Evolutionary conservation across 2,329 filamentous ascomycete genomes (phyloP).

Genomic region (Periconia macrospinosa): DNA sequence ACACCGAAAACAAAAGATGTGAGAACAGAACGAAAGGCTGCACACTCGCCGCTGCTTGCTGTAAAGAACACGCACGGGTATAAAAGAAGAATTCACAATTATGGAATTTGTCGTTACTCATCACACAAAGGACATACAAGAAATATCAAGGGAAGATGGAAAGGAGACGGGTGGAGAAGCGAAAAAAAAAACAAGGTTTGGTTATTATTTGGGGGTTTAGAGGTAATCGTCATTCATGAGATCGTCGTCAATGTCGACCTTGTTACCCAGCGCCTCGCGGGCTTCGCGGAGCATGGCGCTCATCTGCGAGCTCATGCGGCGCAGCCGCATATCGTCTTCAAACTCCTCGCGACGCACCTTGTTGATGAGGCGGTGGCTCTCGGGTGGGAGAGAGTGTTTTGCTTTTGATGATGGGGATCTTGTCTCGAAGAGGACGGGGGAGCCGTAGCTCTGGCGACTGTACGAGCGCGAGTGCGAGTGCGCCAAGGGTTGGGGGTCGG

Average conservation of each 20-base stretch:
- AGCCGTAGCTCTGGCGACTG: conserved; percentile 36
- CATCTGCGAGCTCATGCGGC: conserved; percentile 75
- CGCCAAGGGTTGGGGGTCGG: conserved; percentile 1
- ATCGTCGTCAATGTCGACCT: conserved; percentile 42
- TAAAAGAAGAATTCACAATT: too few relatives aligned
- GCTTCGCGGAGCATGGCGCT: conserved; percentile 88
- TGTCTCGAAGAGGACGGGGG: conserved; percentile 26
- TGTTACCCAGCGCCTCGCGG: conserved; percentile 73
- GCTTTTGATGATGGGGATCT: conserved; percentile 19
- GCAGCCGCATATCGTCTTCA: conserved; percentile 77
- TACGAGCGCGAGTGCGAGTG: conserved; percentile 23
- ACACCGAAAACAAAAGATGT: too few relatives aligned
- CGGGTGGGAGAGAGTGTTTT: conserved; percentile 51
- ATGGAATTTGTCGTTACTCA: too few relatives aligned
- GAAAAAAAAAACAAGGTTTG: too few relatives aligned
- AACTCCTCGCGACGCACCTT: conserved; percentile 72
- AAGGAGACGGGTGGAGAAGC: too few relatives aligned
- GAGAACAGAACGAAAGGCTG: too few relatives aligned
- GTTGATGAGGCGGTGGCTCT: conserved; percentile 75
- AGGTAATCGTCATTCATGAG: conserved; percentile 24
- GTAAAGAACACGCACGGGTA: too few relatives aligned
- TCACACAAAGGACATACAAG: too few relatives aligned
- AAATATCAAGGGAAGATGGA: too few relatives aligned
- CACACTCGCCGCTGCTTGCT: too few relatives aligned
- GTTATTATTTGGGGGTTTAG: too few relatives aligned